Conservation (phyloP, 306 rosid species). For the Carpinus viminea region DNA sequence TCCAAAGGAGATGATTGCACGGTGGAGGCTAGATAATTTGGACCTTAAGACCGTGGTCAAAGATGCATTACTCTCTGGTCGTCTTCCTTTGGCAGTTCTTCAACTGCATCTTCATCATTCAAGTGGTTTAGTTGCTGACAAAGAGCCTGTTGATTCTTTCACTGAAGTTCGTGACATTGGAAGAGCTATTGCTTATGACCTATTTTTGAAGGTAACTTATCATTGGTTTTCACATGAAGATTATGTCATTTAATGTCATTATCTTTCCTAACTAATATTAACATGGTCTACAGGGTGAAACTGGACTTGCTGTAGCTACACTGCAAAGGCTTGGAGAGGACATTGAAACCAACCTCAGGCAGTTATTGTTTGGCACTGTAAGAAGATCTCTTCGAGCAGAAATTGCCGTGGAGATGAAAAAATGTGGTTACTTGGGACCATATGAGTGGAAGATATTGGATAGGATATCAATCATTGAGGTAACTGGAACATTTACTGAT, state of each 20-base stretch:
- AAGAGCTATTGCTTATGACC: conserved; percentile 91
- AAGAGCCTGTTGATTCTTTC: conserved; percentile 75
- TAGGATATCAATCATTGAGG: conserved; percentile 79
- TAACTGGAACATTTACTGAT: conserved; percentile 34
- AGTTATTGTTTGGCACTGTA: conserved; percentile 84
- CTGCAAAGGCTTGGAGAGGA: conserved; percentile 95
- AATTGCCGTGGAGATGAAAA: conserved; percentile 79
- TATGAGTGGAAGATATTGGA: conserved; percentile 85
- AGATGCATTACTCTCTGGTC: conserved; percentile 93
- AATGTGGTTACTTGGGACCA: conserved; percentile 81
- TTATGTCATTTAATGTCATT: conserved; percentile 16
- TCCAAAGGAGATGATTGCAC: conserved; percentile 91
- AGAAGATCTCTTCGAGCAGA: conserved; percentile 76
- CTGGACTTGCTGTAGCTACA: conserved; percentile 86
- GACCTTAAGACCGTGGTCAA: conserved; percentile 83
- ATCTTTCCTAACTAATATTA: not conserved
- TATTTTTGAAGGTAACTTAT: conserved; percentile 81
- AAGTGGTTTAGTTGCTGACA: conserved; percentile 58
- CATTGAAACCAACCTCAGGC: conserved; percentile 81
- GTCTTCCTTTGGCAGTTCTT: conserved; percentile 97
- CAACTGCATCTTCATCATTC: conserved; percentile 83
- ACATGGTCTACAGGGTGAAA: conserved; percentile 78
- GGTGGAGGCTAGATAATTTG: conserved; percentile 88
- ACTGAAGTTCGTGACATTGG: conserved; percentile 95
- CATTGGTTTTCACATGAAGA: conserved; percentile 29